Conservation (phyloP, 2,329 filamentous ascomycete genomes). For the Penicillium sp. region DNA sequence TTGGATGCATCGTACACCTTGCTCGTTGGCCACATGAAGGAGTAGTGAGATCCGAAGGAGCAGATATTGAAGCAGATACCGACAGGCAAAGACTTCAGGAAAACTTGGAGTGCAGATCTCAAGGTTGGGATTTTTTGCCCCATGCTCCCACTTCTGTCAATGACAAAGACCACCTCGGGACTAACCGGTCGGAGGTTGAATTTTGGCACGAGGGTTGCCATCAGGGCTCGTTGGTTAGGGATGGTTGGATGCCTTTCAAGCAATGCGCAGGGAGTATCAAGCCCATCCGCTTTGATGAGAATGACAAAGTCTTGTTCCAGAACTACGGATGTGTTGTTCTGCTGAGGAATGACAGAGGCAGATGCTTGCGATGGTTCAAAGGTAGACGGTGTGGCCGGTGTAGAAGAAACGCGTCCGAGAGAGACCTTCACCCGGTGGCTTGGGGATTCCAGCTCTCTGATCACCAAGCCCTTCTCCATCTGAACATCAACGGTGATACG, state of each 20-base stretch:
- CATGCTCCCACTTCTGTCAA: constrained; percentile 68
- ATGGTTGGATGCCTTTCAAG: constrained; percentile 65
- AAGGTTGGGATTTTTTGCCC: constrained; percentile 49
- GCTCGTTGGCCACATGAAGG: constrained; percentile 52
- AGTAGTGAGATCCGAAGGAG: constrained; percentile 52
- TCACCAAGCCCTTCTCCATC: constrained; percentile 56
- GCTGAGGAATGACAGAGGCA: constrained; percentile 56
- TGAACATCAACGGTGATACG: constrained; percentile 60
- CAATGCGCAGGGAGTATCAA: constrained; percentile 62
- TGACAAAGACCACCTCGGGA: constrained; percentile 70
- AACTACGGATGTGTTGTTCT: constrained; percentile 18
- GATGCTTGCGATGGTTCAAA: constrained; percentile 62
- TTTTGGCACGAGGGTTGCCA: constrained; percentile 69
- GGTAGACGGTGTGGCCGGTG: constrained; percentile 37
- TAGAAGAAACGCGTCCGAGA: constrained; percentile 59
- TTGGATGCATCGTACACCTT: constrained; percentile 48
- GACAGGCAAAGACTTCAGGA: constrained; percentile 59
- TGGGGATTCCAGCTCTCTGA: constrained; percentile 65
- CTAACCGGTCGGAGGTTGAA: constrained; percentile 59
- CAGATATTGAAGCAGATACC: constrained; percentile 60
- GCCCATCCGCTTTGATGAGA: constrained; percentile 61
- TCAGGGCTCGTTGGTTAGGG: constrained; percentile 63
- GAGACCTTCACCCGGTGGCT: constrained; percentile 67
- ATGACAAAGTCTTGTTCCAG: constrained; percentile 68
- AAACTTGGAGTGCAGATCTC: constrained; percentile 54